Evolutionary conservation across 1,284 basidiomycete genomes (phyloP).

Genomic region (Vanrija sp.): DNA sequence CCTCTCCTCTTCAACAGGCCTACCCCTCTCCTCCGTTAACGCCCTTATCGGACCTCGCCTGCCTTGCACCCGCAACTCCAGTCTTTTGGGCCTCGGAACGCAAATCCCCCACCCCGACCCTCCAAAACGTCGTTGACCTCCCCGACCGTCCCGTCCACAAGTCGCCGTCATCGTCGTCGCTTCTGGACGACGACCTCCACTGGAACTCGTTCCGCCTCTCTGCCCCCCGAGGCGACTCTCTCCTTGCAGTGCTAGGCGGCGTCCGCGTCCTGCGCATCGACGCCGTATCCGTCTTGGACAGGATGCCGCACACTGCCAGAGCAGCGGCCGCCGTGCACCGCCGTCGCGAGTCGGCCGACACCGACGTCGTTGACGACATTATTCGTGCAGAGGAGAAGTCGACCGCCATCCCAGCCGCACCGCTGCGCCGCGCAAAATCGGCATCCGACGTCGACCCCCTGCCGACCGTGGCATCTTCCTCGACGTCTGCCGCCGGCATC

Average conservation of each 20-base stretch:
- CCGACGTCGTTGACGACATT: slow-evolving; percentile 9
- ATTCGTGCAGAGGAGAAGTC: background rate
- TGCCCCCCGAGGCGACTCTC: background rate
- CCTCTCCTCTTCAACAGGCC: background rate
- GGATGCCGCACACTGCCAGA: slow-evolving; percentile 13
- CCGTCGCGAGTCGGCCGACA: slow-evolving; percentile 3
- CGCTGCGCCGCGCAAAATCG: slow-evolving; percentile 10
- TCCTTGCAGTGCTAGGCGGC: slow-evolving; percentile 12
- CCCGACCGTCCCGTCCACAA: background rate
- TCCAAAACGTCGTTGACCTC: background rate
- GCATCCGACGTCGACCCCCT: slow-evolving; percentile 4
- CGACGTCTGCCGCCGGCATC: too few species aligned
- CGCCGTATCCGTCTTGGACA: slow-evolving; percentile 2
- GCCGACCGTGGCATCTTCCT: background rate
- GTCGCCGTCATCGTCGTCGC: background rate
- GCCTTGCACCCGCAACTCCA: background rate
- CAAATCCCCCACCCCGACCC: background rate
- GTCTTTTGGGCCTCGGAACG: background rate
- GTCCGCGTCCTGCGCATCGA: slow-evolving; percentile 11
- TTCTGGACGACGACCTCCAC: background rate
- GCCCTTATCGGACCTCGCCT: background rate
- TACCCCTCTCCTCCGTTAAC: background rate
- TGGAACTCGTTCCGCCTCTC: slow-evolving; percentile 4
- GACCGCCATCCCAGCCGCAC: background rate
- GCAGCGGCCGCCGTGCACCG: slow-evolving; percentile 1